A percentile compares a stretch with the other conserved stretches of the same genome.
Evolutionary conservation across 139 green algal species (phyloP).

Genomic region (Chlorella vulgaris): DNA sequence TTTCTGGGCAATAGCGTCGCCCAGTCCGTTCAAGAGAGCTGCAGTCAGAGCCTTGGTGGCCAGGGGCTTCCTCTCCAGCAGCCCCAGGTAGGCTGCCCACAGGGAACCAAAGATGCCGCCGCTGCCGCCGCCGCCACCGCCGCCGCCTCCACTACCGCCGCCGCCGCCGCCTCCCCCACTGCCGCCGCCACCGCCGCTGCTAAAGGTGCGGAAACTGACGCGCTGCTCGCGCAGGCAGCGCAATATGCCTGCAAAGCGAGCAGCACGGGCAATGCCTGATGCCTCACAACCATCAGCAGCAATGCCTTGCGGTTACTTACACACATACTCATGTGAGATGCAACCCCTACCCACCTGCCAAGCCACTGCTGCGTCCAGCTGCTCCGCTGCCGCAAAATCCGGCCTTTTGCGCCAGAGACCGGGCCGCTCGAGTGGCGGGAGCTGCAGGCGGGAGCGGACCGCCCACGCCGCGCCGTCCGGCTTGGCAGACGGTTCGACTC

Average conservation of each 20-base stretch:
- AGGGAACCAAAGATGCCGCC: constrained; percentile 24
- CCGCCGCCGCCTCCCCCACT: constrained; percentile 8
- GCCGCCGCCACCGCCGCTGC: constrained; percentile 38
- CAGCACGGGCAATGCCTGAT: background rate
- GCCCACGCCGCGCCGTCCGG: background rate
- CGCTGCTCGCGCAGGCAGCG: constrained; percentile 18
- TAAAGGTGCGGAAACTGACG: constrained; percentile 16
- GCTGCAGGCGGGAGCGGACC: background rate
- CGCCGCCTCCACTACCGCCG: constrained; percentile 38
- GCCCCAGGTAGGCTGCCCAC: constrained; percentile 61
- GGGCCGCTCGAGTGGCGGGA: background rate
- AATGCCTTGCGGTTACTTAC: no score
- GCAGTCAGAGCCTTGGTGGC: constrained; percentile 83
- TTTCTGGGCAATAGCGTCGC: constrained; percentile 84
- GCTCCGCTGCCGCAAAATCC: background rate
- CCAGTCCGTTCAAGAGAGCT: constrained; percentile 82
- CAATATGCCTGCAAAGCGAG: background rate
- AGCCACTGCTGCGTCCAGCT: background rate
- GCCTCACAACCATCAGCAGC: background rate
- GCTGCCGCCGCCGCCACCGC: constrained; percentile 19
- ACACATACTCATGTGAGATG: no score
- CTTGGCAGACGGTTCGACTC: constrained; percentile 10
- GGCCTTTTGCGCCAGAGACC: background rate
- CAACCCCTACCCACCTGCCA: background rate
- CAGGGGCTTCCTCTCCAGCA: constrained; percentile 46